Conservation (phyloP, 352 stramenopile species). For the Aphanomyces stellatus region DNA sequence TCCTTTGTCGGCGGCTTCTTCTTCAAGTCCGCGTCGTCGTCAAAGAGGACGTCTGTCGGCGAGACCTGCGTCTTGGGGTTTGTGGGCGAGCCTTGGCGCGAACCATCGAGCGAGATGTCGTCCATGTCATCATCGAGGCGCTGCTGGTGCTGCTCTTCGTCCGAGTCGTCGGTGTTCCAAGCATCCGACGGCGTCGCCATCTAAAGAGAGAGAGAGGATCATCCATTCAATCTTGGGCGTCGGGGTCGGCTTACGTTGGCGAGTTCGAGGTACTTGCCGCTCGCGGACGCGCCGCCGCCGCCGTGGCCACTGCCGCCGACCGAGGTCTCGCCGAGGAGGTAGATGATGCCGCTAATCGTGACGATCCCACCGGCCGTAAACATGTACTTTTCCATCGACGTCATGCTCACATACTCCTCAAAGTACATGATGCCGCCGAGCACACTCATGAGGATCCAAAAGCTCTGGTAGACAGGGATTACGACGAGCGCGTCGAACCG, state of each 20-base stretch:
- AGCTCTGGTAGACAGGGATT: conserved; percentile 87
- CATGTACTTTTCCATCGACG: conserved; percentile 60
- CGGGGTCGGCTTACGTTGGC: not conserved
- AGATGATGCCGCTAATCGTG: conserved; percentile 72
- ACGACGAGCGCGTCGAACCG: conserved; percentile 86
- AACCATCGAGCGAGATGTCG: not conserved
- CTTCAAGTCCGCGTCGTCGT: too few relatives aligned
- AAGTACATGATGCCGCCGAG: conserved; percentile 91
- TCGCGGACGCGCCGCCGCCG: conserved; percentile 2
- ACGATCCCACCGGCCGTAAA: conserved; percentile 65
- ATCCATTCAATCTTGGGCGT: not conserved
- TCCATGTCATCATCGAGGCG: conserved; percentile 15
- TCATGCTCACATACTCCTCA: conserved; percentile 85
- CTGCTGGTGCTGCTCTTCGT: conserved; percentile 74
- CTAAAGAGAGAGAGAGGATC: conserved; percentile 25
- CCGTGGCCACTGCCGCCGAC: conserved; percentile 20
- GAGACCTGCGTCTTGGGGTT: conserved; percentile 17
- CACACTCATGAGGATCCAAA: conserved; percentile 86
- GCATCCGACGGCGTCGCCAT: conserved; percentile 65
- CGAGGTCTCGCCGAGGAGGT: conserved; percentile 53
- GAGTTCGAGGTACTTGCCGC: conserved; percentile 15
- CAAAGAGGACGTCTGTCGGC: conserved; percentile 4
- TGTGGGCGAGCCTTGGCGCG: not conserved
- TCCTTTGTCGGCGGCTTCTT: not conserved
- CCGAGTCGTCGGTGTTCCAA: conserved; percentile 71